Evolutionary conservation across 345 rosid genomes (phyloP).

Genomic region (Cardamine chenopodiifolia): DNA sequence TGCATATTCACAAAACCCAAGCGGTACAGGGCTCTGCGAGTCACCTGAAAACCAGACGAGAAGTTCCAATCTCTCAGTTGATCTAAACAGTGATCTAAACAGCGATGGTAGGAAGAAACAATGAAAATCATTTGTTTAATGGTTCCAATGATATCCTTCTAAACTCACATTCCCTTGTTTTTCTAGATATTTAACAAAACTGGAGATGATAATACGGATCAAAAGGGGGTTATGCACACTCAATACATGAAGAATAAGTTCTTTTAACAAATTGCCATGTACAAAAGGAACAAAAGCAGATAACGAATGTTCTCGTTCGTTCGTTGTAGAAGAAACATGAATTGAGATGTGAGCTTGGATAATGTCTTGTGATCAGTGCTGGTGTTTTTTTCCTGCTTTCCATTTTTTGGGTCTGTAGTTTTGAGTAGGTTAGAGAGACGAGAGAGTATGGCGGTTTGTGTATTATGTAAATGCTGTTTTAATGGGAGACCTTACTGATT

Average conservation of each 20-base stretch:
- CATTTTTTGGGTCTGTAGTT: slow-evolving; percentile 35
- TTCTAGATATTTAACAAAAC: slow-evolving; percentile 31
- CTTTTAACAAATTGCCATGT: slow-evolving; percentile 12
- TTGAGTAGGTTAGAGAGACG: slow-evolving; percentile 37
- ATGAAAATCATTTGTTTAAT: not conserved
- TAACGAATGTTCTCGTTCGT: slow-evolving; percentile 20
- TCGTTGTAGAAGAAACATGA: slow-evolving; percentile 25
- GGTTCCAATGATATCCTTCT: not conserved
- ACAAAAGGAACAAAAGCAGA: slow-evolving; percentile 15
- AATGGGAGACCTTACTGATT: slow-evolving; percentile 14
- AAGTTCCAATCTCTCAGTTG: slow-evolving; percentile 52
- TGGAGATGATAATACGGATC: slow-evolving; percentile 11
- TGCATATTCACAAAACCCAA: slow-evolving; percentile 55
- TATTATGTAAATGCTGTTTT: slow-evolving; percentile 21
- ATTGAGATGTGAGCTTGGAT: slow-evolving; percentile 17
- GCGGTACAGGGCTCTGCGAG: slow-evolving; percentile 31
- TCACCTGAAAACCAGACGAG: slow-evolving; percentile 52
- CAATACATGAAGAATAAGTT: not conserved
- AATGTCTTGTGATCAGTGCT: slow-evolving; percentile 20
- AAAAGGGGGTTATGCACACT: slow-evolving; percentile 22
- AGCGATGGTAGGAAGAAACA: slow-evolving; percentile 48
- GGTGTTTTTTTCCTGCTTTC: not conserved
- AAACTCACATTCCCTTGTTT: not conserved
- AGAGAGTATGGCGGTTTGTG: slow-evolving; percentile 28
- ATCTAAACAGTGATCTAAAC: slow-evolving; percentile 66